Base-by-base conservation (phyloP, 495 filamentous ascomycete species). In the Talaromyces ruber region DNA sequence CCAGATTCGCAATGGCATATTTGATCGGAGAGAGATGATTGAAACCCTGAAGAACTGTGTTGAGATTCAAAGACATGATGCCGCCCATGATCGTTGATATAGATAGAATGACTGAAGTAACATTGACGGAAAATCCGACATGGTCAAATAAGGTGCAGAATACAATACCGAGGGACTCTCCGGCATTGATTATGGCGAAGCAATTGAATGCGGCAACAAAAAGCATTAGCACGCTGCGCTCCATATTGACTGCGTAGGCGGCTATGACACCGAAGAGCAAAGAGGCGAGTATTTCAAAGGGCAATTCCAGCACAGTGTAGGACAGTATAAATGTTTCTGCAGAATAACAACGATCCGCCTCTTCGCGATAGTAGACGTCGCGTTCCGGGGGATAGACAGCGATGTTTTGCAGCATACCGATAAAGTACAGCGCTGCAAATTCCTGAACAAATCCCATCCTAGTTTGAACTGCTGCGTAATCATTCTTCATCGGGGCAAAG, bases 321-420 rank as follows among this genome's bases (percentile, higher is more conserved):
- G 82, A 77, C 0, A 85, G 70, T 30, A 92, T 80, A 71, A 92
- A 92, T 7, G 85, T 84, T 45, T 86, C 82, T 11, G 83, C 79
- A 12, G 82, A 80, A 64, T 91, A 91, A 37, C 84, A 82, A 25
- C 79, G 77, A 68, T 91, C 88, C 59, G 84, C 82, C 64, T 87
- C 78, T 69, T 90, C 87, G 63, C 83, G 81, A 66, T 90, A 89
- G 67, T 89, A 89, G 16, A 87, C 84, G 53, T 86, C 84, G 9
- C 84, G 80, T 65, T 90, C 88, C 24, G 71, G 72, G 0, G 88
- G 88, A 63, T 90, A 92, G 55, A 89, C 78, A 7, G 86, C 84
- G 18, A 91, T 83, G 65, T 91, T 91, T 66, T 92, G 86, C 6
- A 91, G 78, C 88, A 92, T 90, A 6, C 86, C 88, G 4, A 91